Evolutionary conservation across 2,329 filamentous ascomycete genomes (phyloP), one percentile per base, ranked within the genome.

Genomic region (Rutstroemia sp.): DNA sequence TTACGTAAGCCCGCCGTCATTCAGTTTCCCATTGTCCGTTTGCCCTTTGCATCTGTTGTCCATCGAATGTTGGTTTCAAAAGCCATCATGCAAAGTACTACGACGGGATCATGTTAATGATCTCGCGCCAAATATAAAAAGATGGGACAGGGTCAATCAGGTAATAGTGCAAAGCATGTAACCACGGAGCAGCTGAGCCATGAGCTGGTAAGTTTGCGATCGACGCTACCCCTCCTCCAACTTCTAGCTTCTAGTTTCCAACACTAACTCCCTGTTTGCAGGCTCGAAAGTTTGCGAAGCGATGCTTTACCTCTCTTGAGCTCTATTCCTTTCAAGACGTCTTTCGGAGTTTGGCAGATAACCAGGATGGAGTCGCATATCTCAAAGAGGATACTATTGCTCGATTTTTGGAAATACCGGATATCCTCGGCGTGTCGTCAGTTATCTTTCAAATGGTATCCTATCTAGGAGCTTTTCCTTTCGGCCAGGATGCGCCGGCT

Each of bases 271-370:
- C 51, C 48, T 25, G 30, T 55, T 23, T 10, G 34, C 21, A 86
- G 83, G 82, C 82, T 61, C 71, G 74, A 55, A 79, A 73, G 63
- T 89, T 90, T 68, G 85, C 82, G 55, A 78, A 82, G 57, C 85
- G 83, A 65, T 88, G 84, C 71, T 89, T 87, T 71, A 83, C 83
- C 0, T 78, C 83, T 1, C 76, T 90, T 56, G 87, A 91, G 70
- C 74, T 88, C 30, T 88, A 87, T 71, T 88, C 81, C 34, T 82
- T 89, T 71, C 85, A 84, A 64, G 82, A 88, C 67, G 86, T 89
- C 65, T 90, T 90, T 73, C 79, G 78, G 58, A 80, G 77, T 57
- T 81, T 90, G 19, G 84, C 87, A 61, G 86, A 89, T 63, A 69
- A 78, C 16, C 77, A 86, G 65, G 80, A 78, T 49, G 73, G 76